Base-by-base conservation (phyloP, 352 stramenopile species). In the Globisporangium acanthophoron region DNA sequence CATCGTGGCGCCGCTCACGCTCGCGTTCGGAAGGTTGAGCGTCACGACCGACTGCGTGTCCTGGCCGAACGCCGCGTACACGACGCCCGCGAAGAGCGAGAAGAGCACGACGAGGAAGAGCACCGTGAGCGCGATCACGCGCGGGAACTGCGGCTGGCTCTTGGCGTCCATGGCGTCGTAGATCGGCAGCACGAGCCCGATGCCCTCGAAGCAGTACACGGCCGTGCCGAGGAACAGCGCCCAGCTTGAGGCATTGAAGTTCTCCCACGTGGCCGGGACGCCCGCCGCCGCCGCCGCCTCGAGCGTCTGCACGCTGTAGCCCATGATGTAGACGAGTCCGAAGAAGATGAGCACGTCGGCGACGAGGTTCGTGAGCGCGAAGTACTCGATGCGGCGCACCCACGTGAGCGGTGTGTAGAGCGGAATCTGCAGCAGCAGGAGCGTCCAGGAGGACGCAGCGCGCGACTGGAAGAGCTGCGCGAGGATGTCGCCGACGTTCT, bases 361-460 rank as follows among this genome's bases (percentile, higher is more conserved):
- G 46, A 88, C 66, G 47, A 88, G 58, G 55, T 88, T 88, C 40
- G 74, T 85, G 56, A 88, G 67, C 27, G 78, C 78, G 47, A 88
- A 88, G 67, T 88, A 88, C 63, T 85, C 78, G 62, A 88, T 85
- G 64, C 73, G 77, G 61, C 78, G 74, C 41, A 88, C 77, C 78
- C 78, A 88, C 53, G 76, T 80, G 24, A 88, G 55, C 41, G 78
- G 78, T 27, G 78, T 87, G 66, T 88, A 88, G 27, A 88, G 56
- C 61, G 80, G 63, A 57, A 84, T 87, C 56, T 88, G 78, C 9
- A 86, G 66, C 48, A 81, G 45, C 37, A 88, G 80, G 18, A 88
- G 69, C 54, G 67, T 80, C 68, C 76, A 71, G 27, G 73, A 78
- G 27, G 69, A 80, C 11, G 74, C 79, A 45, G 67, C 62, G 31